Percentiles rank a stretch among this genome's conserved stretches.
These are phyloP conservation scores for Phytomonas francai DNA, from an alignment of 208 protist genomes.

Conservation along the genomic window DNA sequence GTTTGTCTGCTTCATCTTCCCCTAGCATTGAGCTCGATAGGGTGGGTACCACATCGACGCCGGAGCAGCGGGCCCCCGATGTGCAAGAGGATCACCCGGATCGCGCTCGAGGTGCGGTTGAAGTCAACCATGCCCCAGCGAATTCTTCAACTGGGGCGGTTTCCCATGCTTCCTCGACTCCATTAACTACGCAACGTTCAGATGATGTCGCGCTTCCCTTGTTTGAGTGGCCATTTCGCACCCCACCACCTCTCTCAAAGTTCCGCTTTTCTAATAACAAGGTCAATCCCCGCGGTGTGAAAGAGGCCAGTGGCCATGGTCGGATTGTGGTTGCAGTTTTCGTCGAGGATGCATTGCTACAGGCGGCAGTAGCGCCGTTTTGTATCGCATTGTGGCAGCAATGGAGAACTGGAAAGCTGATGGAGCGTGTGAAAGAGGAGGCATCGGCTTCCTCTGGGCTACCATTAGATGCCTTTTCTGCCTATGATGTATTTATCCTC, in stretches of 20 bases:
- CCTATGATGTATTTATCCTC: neutral
- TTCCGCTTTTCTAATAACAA: constrained; percentile 42
- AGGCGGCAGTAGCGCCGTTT: constrained; percentile 18
- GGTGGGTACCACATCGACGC: neutral
- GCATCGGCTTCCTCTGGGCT: constrained; percentile 9
- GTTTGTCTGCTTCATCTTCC: neutral
- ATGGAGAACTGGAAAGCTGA: constrained; percentile 33
- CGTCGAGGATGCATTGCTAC: constrained; percentile 15
- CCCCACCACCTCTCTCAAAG: constrained; percentile 31
- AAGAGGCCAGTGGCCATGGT: constrained; percentile 6
- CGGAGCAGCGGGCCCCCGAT: neutral
- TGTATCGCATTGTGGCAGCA: constrained; percentile 30
- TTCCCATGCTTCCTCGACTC: neutral
- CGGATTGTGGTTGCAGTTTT: constrained; percentile 24
- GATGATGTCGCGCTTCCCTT: neutral
- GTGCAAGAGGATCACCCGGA: neutral
- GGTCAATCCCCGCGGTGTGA: constrained; percentile 22
- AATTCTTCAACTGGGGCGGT: neutral
- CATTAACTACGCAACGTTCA: neutral
- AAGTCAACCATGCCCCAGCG: neutral
- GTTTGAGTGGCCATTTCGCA: constrained; percentile 46
- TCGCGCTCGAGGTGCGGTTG: neutral
- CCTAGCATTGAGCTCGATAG: neutral
- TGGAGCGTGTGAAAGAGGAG: constrained; percentile 30
- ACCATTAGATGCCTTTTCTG: neutral